Base-by-base conservation (phyloP, 1,284 basidiomycete genomes). In the Ceratobasidium papillatum region DNA sequence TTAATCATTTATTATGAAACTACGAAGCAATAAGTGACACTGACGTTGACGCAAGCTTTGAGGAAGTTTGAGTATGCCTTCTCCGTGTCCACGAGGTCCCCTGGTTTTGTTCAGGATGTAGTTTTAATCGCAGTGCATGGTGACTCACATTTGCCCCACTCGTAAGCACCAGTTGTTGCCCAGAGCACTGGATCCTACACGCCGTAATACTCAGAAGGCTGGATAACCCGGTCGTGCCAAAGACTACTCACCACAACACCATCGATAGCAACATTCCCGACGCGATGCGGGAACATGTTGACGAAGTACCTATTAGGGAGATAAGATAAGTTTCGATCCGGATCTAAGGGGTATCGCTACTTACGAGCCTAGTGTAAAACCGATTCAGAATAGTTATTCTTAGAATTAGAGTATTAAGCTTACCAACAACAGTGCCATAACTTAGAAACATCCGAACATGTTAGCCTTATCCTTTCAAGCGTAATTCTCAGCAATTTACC, bases 241-340 rank as follows among this genome's bases (percentile, higher is more conserved):
- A 32, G 1, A 52, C 7, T 30, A 63, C 77, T 36, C 66, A 80
- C 79, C 32, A 80, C 79, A 14, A 79, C 79, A 9, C 79, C 79
- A 43, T 80, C 79, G 51, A 80, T 79, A 17, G 75, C 63, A 56
- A 80, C 77, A 27, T 77, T 76, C 5, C 79, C 79, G 1, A 80
- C 79, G 25, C 78, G 75, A 8, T 79, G 65, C 3, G 79, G 79
- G 64, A 80, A 80, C 77, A 78, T 78, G 59, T 45, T 61, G 22
- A 72, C 56, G 61, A 72, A 72, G 22, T 72, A 72, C 27, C 68
- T 72, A 17, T n/a, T 11, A 34, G 19, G 34, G n/a, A 11, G 17
- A 32, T 12, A 56, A 9, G 11, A 47, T 34, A 1, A 12, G 45
- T 11, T 47, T 3, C 45, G 36, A 58, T 47, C 1, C 17, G 36